Percentiles rank a stretch among this genome's conserved stretches.
These are phyloP conservation scores for Kwoniella sp. DNA, from an alignment of 768 basidiomycete genomes.

Conservation along the genomic window DNA sequence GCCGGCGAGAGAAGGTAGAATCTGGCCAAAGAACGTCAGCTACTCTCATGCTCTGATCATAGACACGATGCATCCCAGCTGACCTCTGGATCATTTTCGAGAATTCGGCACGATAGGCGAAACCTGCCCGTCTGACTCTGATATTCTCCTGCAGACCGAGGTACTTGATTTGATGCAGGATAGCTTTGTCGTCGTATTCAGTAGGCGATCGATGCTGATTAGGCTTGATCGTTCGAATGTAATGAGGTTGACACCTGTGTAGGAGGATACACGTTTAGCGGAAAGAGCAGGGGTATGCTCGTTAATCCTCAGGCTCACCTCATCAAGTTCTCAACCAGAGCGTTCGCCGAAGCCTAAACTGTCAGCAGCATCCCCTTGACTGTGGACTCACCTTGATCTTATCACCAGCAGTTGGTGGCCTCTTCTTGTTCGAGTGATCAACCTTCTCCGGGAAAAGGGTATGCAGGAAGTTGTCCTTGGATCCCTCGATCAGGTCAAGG, in stretches of 20 bases:
- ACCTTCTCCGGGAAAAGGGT: slow-evolving; percentile 88
- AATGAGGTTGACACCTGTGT: slow-evolving; percentile 77
- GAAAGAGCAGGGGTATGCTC: neutral
- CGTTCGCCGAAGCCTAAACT: slow-evolving; percentile 76
- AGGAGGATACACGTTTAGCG: neutral
- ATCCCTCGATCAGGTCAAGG: slow-evolving; percentile 79
- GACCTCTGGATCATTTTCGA: slow-evolving; percentile 95
- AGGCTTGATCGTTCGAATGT: slow-evolving; percentile 98
- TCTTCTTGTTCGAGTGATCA: slow-evolving; percentile 94
- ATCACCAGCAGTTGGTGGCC: slow-evolving; percentile 96
- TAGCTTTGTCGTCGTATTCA: slow-evolving; percentile 92
- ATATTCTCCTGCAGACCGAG: slow-evolving; percentile 98
- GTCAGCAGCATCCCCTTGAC: neutral
- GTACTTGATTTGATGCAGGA: slow-evolving; percentile 98
- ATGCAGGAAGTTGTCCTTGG: slow-evolving; percentile 83
- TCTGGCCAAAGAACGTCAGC: slow-evolving; percentile 30
- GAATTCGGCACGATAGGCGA: slow-evolving; percentile 97
- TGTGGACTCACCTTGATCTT: slow-evolving; percentile 70
- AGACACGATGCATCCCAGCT: slow-evolving; percentile 7
- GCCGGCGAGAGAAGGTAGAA: slow-evolving; percentile 94
- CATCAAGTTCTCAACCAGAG: slow-evolving; percentile 96
- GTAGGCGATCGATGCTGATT: slow-evolving; percentile 91
- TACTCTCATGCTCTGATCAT: too few relatives aligned
- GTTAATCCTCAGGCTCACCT: slow-evolving; percentile 54
- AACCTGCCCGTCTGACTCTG: slow-evolving; percentile 92